Evolutionary conservation across 225 moss, liverwort and hornwort genomes (phyloP), one percentile per base, ranked within the genome.

Genomic region (Pseudoscleropodium purum): DNA sequence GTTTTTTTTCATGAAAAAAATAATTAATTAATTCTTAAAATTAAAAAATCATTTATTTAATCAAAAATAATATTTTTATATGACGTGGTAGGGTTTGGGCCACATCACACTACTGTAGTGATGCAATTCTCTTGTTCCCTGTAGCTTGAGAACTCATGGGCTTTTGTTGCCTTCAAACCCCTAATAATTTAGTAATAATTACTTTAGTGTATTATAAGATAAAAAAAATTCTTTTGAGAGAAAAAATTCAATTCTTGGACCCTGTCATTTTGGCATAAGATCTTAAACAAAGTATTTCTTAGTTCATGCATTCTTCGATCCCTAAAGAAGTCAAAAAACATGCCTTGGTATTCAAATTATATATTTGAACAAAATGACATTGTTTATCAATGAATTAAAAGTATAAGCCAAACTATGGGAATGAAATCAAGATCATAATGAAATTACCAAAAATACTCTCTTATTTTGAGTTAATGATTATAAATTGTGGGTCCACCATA

Each of bases 161-260:
- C n/a, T n/a, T n/a, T n/a, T n/a, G n/a, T n/a, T n/a, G n/a, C n/a
- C n/a, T n/a, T n/a, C n/a, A n/a, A n/a, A n/a, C n/a, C n/a, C n/a
- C n/a, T n/a, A n/a, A n/a, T n/a, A n/a, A n/a, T n/a, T n/a, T 5
- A 5, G 21, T 51, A 21, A 8, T 5, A 47, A 13, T 33, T 75
- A 51, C 13, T 51, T 21, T 33, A 13, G 25, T 15, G 13, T 70
- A 25, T 8, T 41, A 2, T 24, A 25, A 5, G 13, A 9, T 9
- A n/a, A 9, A 27, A 3, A 72, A 72, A 14, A 5, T 2, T 70
- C 4, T 43, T 41, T 26, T 0, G 1, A 25, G 1, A 27, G 27
- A 26, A 43, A 43, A 43, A 41, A 26, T 15, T 43, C 9, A 43
- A 43, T 25, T 43, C 1, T 43, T 73, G 3, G 43, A 43, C 1